phyloP scores from a whole-genome alignment of 2,329 filamentous ascomycete genomes.

The Cercospora brassicicola region DNA sequence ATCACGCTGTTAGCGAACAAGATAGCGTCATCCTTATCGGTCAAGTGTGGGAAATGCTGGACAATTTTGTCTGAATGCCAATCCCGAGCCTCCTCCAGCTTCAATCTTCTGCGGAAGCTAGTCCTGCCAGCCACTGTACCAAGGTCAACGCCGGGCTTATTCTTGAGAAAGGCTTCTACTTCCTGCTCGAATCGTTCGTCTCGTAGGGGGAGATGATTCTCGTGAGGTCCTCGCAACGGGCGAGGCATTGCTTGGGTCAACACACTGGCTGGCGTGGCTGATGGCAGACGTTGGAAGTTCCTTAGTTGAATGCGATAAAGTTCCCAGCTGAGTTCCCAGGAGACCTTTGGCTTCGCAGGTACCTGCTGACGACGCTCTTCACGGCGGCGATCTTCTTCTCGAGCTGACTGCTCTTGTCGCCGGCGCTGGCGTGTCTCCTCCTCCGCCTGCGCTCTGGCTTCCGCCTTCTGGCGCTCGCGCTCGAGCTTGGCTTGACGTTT shows the following conservation, averaged over 20 bases:
- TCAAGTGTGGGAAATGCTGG: slow-evolving; percentile 7
- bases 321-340: slow-evolving; percentile 1
- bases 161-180: slow-evolving; percentile 1
- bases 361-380: background rate
- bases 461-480: background rate
- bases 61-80: slow-evolving; percentile 10
- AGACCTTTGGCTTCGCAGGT: background rate
- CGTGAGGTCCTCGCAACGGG: background rate
- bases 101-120: slow-evolving; percentile 4
- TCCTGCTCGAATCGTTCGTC: background rate
- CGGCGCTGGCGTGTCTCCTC: slow-evolving; percentile 1
- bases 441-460: slow-evolving; percentile 1
- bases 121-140: background rate
- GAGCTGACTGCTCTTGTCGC: background rate
- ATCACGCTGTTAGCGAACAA: background rate
- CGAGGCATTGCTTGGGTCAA: background rate
- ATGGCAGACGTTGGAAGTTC: background rate
- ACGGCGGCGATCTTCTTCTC: background rate
- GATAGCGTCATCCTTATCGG: background rate
- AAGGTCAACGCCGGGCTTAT: background rate
- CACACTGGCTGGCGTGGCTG: background rate
- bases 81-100: background rate
- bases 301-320: background rate
- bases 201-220: background rate
- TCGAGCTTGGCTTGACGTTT: slow-evolving; percentile 3